Percentiles rank a stretch among this genome's conserved stretches.
These are phyloP conservation scores for Coemansia sp. DNA, from an alignment of 192 early-diverging fungal genomes.

Conservation along the genomic window DNA sequence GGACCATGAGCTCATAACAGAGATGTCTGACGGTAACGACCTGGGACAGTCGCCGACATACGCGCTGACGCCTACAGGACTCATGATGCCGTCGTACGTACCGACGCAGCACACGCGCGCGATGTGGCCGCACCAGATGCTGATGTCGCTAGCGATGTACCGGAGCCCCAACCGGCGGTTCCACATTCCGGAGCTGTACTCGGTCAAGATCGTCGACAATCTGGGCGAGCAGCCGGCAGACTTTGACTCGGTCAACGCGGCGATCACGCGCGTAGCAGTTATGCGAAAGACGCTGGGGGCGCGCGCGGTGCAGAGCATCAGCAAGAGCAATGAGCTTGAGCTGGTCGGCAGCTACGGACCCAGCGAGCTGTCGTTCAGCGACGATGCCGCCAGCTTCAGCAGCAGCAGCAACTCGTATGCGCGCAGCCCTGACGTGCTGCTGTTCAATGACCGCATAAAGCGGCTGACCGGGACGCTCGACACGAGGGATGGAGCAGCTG, in stretches of 20 bases:
- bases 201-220: conserved; percentile 26
- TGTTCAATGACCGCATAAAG: background rate
- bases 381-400: background rate
- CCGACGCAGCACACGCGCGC: conserved; percentile 26
- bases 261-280: conserved; percentile 34
- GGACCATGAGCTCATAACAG: background rate
- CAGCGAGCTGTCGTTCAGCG: conserved; percentile 4
- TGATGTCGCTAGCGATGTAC: conserved; percentile 15
- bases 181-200: conserved; percentile 24
- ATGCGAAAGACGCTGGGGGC: conserved; percentile 17
- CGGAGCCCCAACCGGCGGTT: conserved; percentile 6
- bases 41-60: conserved; percentile 9
- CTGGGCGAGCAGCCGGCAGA: conserved; percentile 30
- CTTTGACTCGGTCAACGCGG: conserved; percentile 49
- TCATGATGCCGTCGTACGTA: conserved; percentile 29
- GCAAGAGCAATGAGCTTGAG: background rate
- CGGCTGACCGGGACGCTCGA: background rate
- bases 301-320: background rate
- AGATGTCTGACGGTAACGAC: background rate
- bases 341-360: background rate
- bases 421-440: background rate
- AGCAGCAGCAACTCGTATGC: conserved; percentile 6
- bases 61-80: background rate
- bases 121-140: conserved; percentile 50
- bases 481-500: background rate